Percentiles rank a stretch among this genome's conserved stretches.
phyloP scores from a whole-genome alignment of 2,329 filamentous ascomycete genomes.

The Dothideomycetes sp. region DNA sequence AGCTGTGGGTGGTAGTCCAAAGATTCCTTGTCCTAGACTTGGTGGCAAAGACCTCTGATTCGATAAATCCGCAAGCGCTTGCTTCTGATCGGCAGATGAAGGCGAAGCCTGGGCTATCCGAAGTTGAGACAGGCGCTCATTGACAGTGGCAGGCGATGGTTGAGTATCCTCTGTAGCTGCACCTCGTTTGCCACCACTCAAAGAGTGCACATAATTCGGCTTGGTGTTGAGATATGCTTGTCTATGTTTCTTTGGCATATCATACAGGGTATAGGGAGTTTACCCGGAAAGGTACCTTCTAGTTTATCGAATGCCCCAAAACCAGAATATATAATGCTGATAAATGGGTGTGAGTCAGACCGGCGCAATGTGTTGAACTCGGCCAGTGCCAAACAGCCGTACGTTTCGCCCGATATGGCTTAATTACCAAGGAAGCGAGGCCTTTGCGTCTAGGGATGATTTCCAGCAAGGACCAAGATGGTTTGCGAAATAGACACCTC shows the following conservation, averaged over 20 bases:
- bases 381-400: no score
- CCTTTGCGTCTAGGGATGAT: no score
- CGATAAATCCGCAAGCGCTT: constrained; percentile 30
- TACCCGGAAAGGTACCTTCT: no score
- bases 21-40: constrained; percentile 27
- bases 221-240: constrained; percentile 30
- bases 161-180: constrained; percentile 12
- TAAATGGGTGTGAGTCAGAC: no score
- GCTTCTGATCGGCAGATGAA: constrained; percentile 25
- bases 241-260: constrained; percentile 38
- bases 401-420: no score
- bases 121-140: constrained; percentile 35
- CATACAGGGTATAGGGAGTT: no score
- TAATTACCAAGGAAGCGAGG: no score
- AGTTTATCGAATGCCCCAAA: no score
- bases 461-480: no score
- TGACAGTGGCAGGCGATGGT: constrained; percentile 25
- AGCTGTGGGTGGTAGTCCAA: constrained; percentile 34
- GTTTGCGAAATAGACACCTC: no score
- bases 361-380: no score
- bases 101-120: constrained; percentile 31
- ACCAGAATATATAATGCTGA: no score
- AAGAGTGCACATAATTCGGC: constrained; percentile 27
- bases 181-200: constrained; percentile 15
- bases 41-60: constrained; percentile 34